Conservation (phyloP, 2,329 filamentous ascomycete species). For the Trichoderma semiorbis region DNA sequence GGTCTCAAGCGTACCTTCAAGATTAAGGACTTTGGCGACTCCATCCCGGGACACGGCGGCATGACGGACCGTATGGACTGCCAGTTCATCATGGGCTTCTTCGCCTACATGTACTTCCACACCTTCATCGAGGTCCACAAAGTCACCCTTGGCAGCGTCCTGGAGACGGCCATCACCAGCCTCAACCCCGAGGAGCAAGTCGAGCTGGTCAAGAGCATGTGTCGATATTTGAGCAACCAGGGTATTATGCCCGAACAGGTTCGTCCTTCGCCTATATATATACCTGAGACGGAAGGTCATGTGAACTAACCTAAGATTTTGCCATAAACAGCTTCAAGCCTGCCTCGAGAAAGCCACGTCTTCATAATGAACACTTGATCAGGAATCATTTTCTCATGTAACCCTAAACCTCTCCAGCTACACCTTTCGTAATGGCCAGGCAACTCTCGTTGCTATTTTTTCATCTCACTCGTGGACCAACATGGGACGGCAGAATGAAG, state of each 20-base stretch:
- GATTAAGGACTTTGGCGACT: constrained; percentile 99
- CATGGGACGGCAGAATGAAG: background rate
- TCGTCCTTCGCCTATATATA: constrained; percentile 17
- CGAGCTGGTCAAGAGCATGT: constrained; percentile 67
- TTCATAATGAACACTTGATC: constrained; percentile 3
- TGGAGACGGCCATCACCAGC: constrained; percentile 90
- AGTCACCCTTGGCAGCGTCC: constrained; percentile 77
- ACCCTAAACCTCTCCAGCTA: background rate
- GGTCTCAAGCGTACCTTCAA: constrained; percentile 98
- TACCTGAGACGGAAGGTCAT: background rate
- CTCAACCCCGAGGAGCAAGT: constrained; percentile 83
- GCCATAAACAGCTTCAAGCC: constrained; percentile 22
- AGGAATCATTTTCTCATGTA: constrained; percentile 4
- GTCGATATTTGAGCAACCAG: constrained; percentile 63
- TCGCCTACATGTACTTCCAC: constrained; percentile 97
- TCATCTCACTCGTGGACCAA: background rate
- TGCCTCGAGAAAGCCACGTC: constrained; percentile 28
- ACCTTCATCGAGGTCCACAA: constrained; percentile 92
- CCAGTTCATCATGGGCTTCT: constrained; percentile 99
- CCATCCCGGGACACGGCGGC: constrained; percentile 93
- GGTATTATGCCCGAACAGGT: constrained; percentile 41
- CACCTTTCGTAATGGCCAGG: constrained; percentile 7
- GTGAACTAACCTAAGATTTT: background rate
- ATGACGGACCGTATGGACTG: constrained; percentile 99
- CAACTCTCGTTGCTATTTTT: background rate